Conservation (phyloP, 75 land plant species). For the Sequoiadendron giganteum region DNA sequence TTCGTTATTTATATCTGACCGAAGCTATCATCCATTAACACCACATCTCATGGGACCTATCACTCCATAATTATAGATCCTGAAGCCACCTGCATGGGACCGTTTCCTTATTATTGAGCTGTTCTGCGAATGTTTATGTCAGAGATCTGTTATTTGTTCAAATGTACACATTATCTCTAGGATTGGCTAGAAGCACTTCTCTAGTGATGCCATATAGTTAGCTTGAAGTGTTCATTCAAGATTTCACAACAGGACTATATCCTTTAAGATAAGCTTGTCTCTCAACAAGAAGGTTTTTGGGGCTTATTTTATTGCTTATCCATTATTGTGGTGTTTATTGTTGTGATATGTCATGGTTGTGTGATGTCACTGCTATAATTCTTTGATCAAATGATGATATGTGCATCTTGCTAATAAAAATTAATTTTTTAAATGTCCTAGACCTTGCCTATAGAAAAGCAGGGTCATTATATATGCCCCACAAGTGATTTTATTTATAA, state of each 20-base stretch:
- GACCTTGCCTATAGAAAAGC: neutral
- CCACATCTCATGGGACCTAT: too few relatives aligned
- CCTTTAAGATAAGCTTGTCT: neutral
- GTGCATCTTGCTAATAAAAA: neutral
- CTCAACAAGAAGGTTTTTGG: neutral
- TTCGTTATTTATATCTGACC: too few relatives aligned
- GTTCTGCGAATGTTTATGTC: too few relatives aligned
- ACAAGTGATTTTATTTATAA: neutral
- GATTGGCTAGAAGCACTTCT: neutral
- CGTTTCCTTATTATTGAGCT: neutral
- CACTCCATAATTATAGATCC: too few relatives aligned
- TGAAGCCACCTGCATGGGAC: too few relatives aligned
- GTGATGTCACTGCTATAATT: neutral
- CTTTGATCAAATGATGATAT: neutral
- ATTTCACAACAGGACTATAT: neutral
- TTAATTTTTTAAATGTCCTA: neutral
- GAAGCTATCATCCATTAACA: too few relatives aligned
- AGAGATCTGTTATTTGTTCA: neutral
- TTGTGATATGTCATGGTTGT: neutral
- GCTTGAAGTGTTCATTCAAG: neutral
- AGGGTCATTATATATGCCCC: neutral
- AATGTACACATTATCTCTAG: neutral
- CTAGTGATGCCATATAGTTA: neutral
- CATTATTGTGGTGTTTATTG: neutral
- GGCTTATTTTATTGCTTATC: neutral